Evolutionary conservation across 1,284 basidiomycete genomes (phyloP).

Genomic region (Cryptococcus sp.): DNA sequence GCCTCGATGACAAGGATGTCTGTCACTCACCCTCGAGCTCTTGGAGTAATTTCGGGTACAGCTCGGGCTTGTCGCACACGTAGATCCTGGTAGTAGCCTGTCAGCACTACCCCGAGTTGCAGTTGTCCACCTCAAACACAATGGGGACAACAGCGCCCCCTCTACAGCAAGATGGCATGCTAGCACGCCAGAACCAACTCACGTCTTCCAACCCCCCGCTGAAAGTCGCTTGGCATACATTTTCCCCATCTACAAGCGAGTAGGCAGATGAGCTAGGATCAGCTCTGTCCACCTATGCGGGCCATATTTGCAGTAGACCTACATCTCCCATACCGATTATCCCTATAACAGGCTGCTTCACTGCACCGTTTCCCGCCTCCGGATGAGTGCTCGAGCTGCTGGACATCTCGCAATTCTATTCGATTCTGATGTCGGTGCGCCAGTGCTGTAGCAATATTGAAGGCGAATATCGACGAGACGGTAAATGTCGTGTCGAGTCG

Average conservation of each 20-base stretch:
- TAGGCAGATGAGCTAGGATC: too few relatives aligned
- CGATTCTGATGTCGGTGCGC: too few relatives aligned
- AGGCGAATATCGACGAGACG: too few relatives aligned
- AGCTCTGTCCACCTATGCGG: too few relatives aligned
- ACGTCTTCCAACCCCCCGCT: conserved; percentile 83
- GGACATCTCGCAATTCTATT: too few relatives aligned
- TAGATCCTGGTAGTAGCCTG: conserved; percentile 64
- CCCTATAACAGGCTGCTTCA: conserved; percentile 70
- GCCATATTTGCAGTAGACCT: conserved; percentile 14
- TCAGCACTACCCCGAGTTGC: neutral
- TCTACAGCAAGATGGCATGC: neutral
- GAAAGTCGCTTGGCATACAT: conserved; percentile 84
- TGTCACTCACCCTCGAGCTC: conserved; percentile 63
- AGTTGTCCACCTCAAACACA: neutral
- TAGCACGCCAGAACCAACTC: conserved; percentile 33
- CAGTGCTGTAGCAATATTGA: too few relatives aligned
- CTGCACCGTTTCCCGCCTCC: neutral
- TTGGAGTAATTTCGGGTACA: conserved; percentile 65
- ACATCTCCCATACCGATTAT: conserved; percentile 81
- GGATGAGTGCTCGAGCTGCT: too few relatives aligned
- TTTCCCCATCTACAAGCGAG: conserved; percentile 71
- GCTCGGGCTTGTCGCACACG: conserved; percentile 85
- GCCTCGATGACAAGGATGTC: neutral
- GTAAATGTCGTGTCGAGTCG: too few relatives aligned
- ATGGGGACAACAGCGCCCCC: too few relatives aligned